phyloP scores from a whole-genome alignment of 805 yeast genomes.

The Brettanomyces nanus region DNA sequence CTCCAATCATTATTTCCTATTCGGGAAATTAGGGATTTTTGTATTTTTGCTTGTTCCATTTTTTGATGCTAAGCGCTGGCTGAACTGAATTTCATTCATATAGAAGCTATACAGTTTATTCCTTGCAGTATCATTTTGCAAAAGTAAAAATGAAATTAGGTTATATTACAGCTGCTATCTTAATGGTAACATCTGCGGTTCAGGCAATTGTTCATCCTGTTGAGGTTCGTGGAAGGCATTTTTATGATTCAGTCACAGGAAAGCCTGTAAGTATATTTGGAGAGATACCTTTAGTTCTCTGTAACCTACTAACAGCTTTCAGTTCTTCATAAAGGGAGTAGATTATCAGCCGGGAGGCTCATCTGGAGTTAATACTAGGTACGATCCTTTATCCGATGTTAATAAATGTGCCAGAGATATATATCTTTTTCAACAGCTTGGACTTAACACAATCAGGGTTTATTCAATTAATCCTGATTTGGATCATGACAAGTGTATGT shows the following conservation, averaged over 20 bases:
- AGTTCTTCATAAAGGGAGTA: constrained; percentile 78
- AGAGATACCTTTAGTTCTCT: background rate
- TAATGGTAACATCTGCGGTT: background rate
- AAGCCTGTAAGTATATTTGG: constrained; percentile 47
- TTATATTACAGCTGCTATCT: background rate
- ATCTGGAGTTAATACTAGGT: constrained; percentile 47
- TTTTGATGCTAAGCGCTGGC: too few species aligned
- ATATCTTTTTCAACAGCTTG: constrained; percentile 69
- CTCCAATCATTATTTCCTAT: too few species aligned
- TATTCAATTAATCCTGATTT: constrained; percentile 79
- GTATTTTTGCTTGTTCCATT: too few species aligned
- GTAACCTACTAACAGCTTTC: background rate
- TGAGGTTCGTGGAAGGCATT: constrained; percentile 58
- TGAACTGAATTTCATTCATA: too few species aligned
- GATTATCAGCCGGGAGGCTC: constrained; percentile 98
- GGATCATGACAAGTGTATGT: constrained; percentile 87
- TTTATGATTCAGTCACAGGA: constrained; percentile 64
- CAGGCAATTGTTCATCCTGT: constrained; percentile 44
- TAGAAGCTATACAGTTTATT: too few species aligned
- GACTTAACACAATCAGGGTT: constrained; percentile 80
- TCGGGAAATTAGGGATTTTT: too few species aligned
- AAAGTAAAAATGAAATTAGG: too few species aligned
- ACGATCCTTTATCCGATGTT: constrained; percentile 74
- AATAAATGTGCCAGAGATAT: constrained; percentile 75
- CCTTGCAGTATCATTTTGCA: too few species aligned